phyloP scores from a whole-genome alignment of 2,329 filamentous ascomycete genomes.

The Pyrenophora tritici-repentis region DNA sequence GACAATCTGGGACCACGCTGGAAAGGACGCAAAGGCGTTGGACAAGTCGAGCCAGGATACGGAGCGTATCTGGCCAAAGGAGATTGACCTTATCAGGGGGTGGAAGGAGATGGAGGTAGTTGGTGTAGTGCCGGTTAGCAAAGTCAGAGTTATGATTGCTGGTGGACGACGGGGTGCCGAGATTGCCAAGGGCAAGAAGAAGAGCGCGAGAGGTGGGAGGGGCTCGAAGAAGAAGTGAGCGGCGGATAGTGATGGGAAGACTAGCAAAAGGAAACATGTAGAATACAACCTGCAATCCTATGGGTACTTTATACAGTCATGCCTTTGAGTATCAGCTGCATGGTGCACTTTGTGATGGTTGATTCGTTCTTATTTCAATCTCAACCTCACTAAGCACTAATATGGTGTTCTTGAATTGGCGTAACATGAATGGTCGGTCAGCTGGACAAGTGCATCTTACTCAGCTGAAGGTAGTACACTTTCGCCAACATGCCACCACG shows the following conservation, averaged over 20 bases:
- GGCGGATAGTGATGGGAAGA: neutral
- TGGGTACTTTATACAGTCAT: no score
- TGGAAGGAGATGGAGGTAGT: constrained; percentile 83
- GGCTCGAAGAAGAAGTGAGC: constrained; percentile 38
- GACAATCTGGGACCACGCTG: constrained; percentile 75
- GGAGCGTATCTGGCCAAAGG: constrained; percentile 82
- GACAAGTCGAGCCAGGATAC: constrained; percentile 56
- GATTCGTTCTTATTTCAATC: no score
- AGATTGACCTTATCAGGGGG: constrained; percentile 80
- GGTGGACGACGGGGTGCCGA: constrained; percentile 39
- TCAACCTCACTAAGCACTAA: no score
- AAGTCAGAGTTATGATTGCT: constrained; percentile 77
- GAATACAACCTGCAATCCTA: no score
- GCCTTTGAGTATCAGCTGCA: no score
- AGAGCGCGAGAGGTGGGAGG: constrained; percentile 36
- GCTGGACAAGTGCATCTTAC: no score
- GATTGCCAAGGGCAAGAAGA: constrained; percentile 36
- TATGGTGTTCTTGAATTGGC: no score
- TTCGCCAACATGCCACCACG: no score
- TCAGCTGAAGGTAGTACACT: no score
- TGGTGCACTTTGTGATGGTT: no score
- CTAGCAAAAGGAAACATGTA: no score
- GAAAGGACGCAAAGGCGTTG: constrained; percentile 53
- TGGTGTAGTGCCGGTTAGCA: constrained; percentile 78
- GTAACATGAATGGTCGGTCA: no score